Evolutionary conservation across 495 filamentous ascomycete genomes (phyloP), one percentile per base, ranked within the genome.

Genomic region (Lentithecium fluviatile): DNA sequence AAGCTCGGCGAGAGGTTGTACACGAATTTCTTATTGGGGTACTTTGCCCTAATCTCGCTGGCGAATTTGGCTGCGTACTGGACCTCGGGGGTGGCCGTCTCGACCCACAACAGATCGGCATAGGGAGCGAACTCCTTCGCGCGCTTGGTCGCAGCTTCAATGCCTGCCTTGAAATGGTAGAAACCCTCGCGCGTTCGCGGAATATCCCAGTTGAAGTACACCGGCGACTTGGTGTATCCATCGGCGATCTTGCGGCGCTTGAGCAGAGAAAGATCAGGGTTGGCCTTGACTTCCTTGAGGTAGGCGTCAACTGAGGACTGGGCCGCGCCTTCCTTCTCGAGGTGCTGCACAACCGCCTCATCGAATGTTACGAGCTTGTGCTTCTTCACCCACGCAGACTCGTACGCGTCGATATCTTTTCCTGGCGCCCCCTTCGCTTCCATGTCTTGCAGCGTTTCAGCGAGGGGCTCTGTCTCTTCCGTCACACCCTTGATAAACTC

Each of bases 1-100:
- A 98, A 98, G 19, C 89, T 94, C 10, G 94, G 94, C 19, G 82
- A 87, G 2, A 98, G 83, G 77, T 98, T 98, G 78, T 98, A 98
- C 7, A 98, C 94, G 20, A 98, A 79, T 37, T 88, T 86, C 79
- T 97, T 98, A 51, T 84, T 85, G 0, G 90, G 88, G 68, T 78
- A 75, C 6, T 68, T 69, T 4, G 71, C 69, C 23, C 86, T 82
- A 54, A 98, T 91, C 32, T 92, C 83, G 2, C 79, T 77, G 1
- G 90, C 88, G 62, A 98, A 91, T 56, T 77, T 77, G 6, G 77
- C 76, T 1, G 89, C 89, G 46, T 94, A 89, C 43, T 82, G 72
- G 25, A 97, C 89, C 48, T 83, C 82, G 8, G 94, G 94, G 68
- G 90, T 85, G 32, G 89, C 94, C 3, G 94, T 98, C 76, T 98